phyloP scores from a whole-genome alignment of 306 rosid species.

The Pyrus pyrifolia region DNA sequence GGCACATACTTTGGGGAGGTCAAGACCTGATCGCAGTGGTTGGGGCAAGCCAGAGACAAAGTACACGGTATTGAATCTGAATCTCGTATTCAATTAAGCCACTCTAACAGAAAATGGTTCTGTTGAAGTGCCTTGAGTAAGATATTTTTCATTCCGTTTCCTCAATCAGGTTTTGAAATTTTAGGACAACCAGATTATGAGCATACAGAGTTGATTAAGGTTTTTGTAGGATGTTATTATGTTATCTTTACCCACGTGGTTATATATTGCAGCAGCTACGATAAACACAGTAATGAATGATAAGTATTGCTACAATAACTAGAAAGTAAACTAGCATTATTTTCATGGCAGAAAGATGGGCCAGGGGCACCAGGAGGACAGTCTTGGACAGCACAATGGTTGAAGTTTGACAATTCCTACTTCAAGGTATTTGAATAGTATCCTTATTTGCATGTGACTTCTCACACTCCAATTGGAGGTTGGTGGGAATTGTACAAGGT shows the following conservation, averaged over 20 bases:
- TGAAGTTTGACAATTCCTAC: conserved; percentile 94
- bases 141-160: not conserved
- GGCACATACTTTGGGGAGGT: conserved; percentile 89
- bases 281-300: conserved; percentile 1
- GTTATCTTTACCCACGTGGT: not conserved
- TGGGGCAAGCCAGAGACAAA: conserved; percentile 99
- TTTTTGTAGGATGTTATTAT: not conserved
- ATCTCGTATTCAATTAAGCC: not conserved
- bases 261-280: not conserved
- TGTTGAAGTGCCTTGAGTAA: not conserved
- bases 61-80: conserved; percentile 58
- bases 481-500: not conserved
- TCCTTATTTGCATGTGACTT: conserved; percentile 1
- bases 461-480: not conserved
- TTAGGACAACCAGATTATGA: not conserved
- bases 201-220: not conserved
- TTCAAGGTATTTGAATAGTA: conserved; percentile 55
- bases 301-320: not conserved
- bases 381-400: conserved; percentile 92
- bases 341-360: conserved; percentile 68
- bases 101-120: not conserved
- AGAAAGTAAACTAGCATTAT: conserved; percentile 20
- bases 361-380: conserved; percentile 99
- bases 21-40: conserved; percentile 97
- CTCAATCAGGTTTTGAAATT: not conserved